A percentile compares a stretch with the other conserved stretches of the same genome.
These are phyloP conservation scores for Aphanomyces cochlioides DNA, from an alignment of 352 stramenopile species.

Conservation along the genomic window DNA sequence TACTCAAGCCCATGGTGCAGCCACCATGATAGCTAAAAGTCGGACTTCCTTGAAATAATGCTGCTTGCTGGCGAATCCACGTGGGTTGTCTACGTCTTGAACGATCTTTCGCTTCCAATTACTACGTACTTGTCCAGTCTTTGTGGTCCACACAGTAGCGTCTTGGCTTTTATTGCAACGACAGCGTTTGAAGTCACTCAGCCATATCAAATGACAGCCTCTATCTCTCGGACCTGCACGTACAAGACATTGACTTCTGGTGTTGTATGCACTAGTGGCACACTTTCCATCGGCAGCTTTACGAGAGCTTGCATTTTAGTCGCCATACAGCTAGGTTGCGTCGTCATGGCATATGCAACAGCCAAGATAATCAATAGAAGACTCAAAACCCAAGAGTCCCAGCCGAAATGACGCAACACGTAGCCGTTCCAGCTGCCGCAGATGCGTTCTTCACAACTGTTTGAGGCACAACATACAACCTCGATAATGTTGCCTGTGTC, in stretches of 20 bases:
- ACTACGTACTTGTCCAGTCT: not conserved
- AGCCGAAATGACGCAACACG: not conserved
- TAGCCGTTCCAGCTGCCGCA: not conserved
- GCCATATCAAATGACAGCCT: not conserved
- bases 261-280: not conserved
- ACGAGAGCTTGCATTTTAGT: too few species aligned
- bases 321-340: not conserved
- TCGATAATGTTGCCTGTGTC: not conserved
- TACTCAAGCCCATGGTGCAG: not conserved
- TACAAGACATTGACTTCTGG: not conserved
- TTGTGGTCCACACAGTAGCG: not conserved
- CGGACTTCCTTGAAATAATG: too few species aligned
- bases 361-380: not conserved
- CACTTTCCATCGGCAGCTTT: not conserved
- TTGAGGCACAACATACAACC: not conserved
- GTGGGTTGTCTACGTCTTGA: not conserved
- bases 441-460: not conserved
- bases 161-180: not conserved
- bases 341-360: not conserved
- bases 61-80: conserved; percentile 2
- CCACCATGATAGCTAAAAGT: not conserved
- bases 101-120: not conserved
- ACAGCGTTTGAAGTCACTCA: not conserved
- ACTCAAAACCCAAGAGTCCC: too few species aligned
- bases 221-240: not conserved